Conservation (phyloP, 2,329 filamentous ascomycete species). For the Davidsoniella australis region DNA sequence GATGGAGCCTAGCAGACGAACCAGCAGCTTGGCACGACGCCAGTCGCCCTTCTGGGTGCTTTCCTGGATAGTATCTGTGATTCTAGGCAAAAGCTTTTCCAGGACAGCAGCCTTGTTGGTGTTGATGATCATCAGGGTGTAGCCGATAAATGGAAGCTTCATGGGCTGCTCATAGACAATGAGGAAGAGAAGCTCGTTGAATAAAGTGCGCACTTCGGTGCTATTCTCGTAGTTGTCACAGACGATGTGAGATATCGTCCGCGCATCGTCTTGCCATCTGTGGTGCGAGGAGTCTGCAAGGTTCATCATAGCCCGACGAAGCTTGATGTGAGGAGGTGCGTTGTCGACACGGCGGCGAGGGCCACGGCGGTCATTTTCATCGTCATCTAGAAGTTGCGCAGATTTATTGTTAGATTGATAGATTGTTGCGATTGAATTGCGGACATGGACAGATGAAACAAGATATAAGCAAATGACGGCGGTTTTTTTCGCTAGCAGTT, state of each 20-base stretch:
- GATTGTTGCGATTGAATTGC: neutral
- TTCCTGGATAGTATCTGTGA: slow-evolving; percentile 44
- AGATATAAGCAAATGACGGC: too few relatives aligned
- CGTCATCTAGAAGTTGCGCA: slow-evolving; percentile 22
- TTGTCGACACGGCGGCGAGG: slow-evolving; percentile 61
- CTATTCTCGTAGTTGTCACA: slow-evolving; percentile 76
- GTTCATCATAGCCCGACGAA: slow-evolving; percentile 62
- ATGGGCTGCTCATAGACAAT: slow-evolving; percentile 81
- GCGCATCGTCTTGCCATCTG: slow-evolving; percentile 62
- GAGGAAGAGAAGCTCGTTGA: slow-evolving; percentile 58
- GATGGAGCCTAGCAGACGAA: slow-evolving; percentile 79
- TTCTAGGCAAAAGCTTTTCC: slow-evolving; percentile 48
- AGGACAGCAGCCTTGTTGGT: slow-evolving; percentile 59
- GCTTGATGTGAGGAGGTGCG: slow-evolving; percentile 46
- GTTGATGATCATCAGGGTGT: slow-evolving; percentile 66
- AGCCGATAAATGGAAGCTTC: slow-evolving; percentile 90
- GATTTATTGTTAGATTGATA: neutral
- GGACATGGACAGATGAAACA: too few relatives aligned
- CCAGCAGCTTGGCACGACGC: slow-evolving; percentile 76
- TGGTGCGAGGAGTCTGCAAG: slow-evolving; percentile 71
- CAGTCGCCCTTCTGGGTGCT: slow-evolving; percentile 60
- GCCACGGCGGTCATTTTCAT: slow-evolving; percentile 61
- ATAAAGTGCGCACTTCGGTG: slow-evolving; percentile 49
- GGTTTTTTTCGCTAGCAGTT: too few relatives aligned
- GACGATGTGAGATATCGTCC: slow-evolving; percentile 56